Conservation (phyloP, 2,329 filamentous ascomycete genomes). For the Dactylellina cionopaga region DNA sequence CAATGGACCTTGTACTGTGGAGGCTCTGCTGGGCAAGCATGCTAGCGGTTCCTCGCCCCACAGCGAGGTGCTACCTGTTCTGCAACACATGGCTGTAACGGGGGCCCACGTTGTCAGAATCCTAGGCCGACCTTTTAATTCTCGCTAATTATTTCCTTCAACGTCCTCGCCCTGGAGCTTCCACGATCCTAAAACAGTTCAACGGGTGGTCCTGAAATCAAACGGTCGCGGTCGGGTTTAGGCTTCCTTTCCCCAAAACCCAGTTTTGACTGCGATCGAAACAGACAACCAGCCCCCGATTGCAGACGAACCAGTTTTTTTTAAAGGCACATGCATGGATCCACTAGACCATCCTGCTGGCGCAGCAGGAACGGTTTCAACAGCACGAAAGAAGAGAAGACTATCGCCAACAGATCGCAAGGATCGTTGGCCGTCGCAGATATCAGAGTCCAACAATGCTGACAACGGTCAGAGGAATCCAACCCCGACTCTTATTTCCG, state of each 20-base stretch:
- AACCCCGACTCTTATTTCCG: neutral
- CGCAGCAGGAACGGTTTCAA: conserved; percentile 15
- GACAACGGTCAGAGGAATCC: neutral
- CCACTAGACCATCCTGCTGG: conserved; percentile 2
- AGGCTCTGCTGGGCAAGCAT: conserved; percentile 10
- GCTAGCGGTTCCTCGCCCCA: neutral
- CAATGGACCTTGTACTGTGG: neutral
- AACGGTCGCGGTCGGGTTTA: conserved; percentile 8
- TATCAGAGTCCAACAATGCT: neutral
- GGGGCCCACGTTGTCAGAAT: conserved; percentile 11
- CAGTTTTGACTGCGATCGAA: neutral
- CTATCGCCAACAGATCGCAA: conserved; percentile 22
- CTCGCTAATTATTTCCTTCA: conserved; percentile 35
- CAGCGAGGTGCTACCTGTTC: neutral
- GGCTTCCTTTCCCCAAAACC: conserved; percentile 18
- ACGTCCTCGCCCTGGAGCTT: neutral
- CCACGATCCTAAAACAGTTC: conserved; percentile 7
- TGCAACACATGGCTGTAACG: neutral
- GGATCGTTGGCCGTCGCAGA: neutral
- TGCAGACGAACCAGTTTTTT: neutral
- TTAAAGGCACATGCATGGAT: conserved; percentile 22
- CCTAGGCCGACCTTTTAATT: conserved; percentile 26
- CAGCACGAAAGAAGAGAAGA: conserved; percentile 28
- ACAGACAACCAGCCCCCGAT: neutral
- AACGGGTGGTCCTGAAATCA: conserved; percentile 7